phyloP scores from a whole-genome alignment of 2,329 filamentous ascomycete species.

The Fusarium sublunatum region DNA sequence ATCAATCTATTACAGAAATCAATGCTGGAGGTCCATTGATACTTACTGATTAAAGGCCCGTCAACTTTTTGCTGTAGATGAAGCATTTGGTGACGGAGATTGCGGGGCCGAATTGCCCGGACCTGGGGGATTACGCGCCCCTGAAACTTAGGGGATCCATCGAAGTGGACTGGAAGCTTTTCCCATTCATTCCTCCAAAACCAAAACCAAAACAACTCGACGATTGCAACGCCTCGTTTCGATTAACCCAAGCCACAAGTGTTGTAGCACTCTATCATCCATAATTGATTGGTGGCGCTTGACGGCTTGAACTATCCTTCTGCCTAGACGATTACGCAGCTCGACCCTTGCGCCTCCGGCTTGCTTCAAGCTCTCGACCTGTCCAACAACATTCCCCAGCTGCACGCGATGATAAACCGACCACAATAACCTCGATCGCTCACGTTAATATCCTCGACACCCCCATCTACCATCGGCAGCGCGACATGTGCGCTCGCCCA shows the following conservation, averaged over 20 bases:
- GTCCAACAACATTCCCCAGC: constrained; percentile 18
- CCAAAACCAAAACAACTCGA: constrained; percentile 30
- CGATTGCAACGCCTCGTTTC: constrained; percentile 6
- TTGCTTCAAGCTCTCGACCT: constrained; percentile 24
- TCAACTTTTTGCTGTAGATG: neutral
- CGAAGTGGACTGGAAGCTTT: constrained; percentile 26
- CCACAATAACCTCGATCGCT: constrained; percentile 22
- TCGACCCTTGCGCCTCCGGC: constrained; percentile 27
- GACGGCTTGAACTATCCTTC: constrained; percentile 17
- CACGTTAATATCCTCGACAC: constrained; percentile 1
- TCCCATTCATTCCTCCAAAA: constrained; percentile 24
- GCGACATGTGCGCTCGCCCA: constrained; percentile 52
- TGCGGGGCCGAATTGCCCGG: constrained; percentile 31
- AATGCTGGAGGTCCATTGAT: neutral
- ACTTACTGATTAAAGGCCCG: no score
- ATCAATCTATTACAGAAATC: constrained; percentile 14
- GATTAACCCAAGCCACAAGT: neutral
- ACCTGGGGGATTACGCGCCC: constrained; percentile 29
- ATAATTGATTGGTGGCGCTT: constrained; percentile 13
- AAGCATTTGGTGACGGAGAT: constrained; percentile 36
- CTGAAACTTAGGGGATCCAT: constrained; percentile 34
- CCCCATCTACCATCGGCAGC: constrained; percentile 29
- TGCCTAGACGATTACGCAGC: constrained; percentile 35
- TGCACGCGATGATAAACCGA: constrained; percentile 38
- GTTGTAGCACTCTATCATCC: neutral